Base-by-base conservation (phyloP, 148 eudicot species). In the Diospyros lotus region DNA sequence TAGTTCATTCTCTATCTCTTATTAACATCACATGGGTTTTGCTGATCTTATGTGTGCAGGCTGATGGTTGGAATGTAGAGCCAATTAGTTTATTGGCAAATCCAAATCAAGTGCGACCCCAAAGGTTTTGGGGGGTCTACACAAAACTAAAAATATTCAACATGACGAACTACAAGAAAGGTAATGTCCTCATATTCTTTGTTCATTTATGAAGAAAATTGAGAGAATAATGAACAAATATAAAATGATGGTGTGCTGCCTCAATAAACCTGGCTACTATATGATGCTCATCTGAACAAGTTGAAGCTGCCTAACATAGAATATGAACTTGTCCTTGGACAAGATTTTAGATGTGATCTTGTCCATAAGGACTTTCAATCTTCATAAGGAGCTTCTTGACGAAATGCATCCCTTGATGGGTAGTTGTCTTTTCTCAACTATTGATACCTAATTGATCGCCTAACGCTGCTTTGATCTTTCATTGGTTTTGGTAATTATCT, bases 41-140 rank as follows among this genome's bases (percentile, higher is more conserved):
- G 53, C 43, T 28, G 41, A 72, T 62, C 56, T 73, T 77, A 67
- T 74, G 53, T 73, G 51, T 82, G 80, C 85, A 94, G 98, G 97
- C 97, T 79, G 98, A 94, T 84, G 98, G 97, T 43, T 94, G 97
- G 98, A 90, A 87, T 73, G 96, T 94, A 82, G 89, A 87, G 68
- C 82, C 70, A 82, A 94, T 94, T 55, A 86, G 91, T 79, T 83
- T 94, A 76, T 83, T 94, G 78, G 82, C 87, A 78, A 94, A 94
- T 73, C 98, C 98, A 6, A 94, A 94, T 80, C 90, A 82, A 74
- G 83, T 92, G 58, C 88, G 98, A 15, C 98, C 98, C 10, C 76
- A 80, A 75, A 92, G 98, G 74, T 94, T 94, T 82, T 94, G 98
- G 97, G 98, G 98, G 72, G 98, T 94, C 71, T 94, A 92, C 83